A percentile compares a stretch with the other conserved stretches of the same genome.
Evolutionary conservation across 768 basidiomycete genomes (phyloP).

Genomic region (Kockovaella imperatae): DNA sequence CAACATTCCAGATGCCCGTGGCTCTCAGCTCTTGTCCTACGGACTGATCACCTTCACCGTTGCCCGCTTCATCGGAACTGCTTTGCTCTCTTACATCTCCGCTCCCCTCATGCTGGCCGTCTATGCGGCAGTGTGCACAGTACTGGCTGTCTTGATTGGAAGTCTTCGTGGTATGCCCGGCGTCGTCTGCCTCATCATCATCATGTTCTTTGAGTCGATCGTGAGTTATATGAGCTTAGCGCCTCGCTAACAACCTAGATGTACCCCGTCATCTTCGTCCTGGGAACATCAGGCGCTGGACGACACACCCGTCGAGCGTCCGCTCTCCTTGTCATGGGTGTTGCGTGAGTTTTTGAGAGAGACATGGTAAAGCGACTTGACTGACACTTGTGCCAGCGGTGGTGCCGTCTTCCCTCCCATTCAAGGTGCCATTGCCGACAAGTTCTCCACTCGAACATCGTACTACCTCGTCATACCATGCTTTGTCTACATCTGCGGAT

Average conservation of each 20-base stretch:
- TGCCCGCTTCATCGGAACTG: constrained; percentile 54
- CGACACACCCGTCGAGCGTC: constrained; percentile 44
- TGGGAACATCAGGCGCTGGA: constrained; percentile 42
- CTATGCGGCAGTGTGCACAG: constrained; percentile 52
- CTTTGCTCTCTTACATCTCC: constrained; percentile 57
- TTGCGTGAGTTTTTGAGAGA: too few relatives aligned
- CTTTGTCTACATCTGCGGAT: constrained; percentile 33
- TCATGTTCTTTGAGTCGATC: constrained; percentile 67
- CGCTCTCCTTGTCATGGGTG: constrained; percentile 41
- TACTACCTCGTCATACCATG: constrained; percentile 35
- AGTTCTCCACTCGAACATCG: constrained; percentile 29
- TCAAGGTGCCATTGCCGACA: constrained; percentile 44
- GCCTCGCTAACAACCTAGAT: neutral
- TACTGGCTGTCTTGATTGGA: constrained; percentile 53
- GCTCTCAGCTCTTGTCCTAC: constrained; percentile 62
- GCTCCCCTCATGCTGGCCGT: constrained; percentile 57
- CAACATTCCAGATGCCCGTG: constrained; percentile 51
- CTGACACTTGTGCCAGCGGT: too few relatives aligned
- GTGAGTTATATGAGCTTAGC: constrained; percentile 3
- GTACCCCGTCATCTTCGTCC: constrained; percentile 50
- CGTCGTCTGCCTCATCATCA: constrained; percentile 55
- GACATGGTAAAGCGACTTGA: too few relatives aligned
- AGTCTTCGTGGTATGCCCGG: constrained; percentile 53
- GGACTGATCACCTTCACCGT: constrained; percentile 55
- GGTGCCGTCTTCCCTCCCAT: constrained; percentile 43